Evolutionary conservation across 495 filamentous ascomycete species (phyloP).

Genomic region (Thozetella sp.): DNA sequence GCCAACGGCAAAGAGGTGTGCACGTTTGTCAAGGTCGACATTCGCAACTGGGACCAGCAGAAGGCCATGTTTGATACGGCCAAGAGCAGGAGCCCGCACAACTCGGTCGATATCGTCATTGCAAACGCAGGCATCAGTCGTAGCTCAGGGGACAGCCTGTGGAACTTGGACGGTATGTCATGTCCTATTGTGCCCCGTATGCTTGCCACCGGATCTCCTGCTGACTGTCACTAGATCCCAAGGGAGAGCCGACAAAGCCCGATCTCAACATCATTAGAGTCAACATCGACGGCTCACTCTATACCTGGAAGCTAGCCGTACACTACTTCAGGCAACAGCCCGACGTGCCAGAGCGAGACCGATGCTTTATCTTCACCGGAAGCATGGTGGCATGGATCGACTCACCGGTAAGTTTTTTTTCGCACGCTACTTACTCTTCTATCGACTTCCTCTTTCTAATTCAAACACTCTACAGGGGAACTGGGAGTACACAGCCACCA

Average conservation of each 20-base stretch:
- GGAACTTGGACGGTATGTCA: constrained; percentile 29
- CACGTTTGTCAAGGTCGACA: constrained; percentile 31
- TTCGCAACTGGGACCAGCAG: constrained; percentile 30
- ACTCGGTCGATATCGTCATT: constrained; percentile 28
- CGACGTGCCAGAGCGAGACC: constrained; percentile 26
- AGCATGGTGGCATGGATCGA: constrained; percentile 31
- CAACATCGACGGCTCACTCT: constrained; percentile 40
- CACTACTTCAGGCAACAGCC: constrained; percentile 43
- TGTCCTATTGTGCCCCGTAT: neutral
- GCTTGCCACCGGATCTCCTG: neutral
- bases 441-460: neutral
- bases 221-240: constrained; percentile 21
- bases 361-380: constrained; percentile 30
- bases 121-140: constrained; percentile 42
- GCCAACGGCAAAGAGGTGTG: constrained; percentile 9
- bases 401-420: constrained; percentile 19
- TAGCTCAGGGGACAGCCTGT: constrained; percentile 28
- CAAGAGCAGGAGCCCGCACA: constrained; percentile 11
- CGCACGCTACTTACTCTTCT: neutral
- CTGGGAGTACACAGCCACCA: constrained; percentile 33
- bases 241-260: constrained; percentile 32
- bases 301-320: constrained; percentile 42
- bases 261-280: constrained; percentile 40
- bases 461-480: constrained; percentile 16
- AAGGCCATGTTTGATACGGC: constrained; percentile 24